These are phyloP conservation scores for Aspergillus neotritici DNA, from an alignment of 2,329 filamentous ascomycete species.

Conservation along the genomic window DNA sequence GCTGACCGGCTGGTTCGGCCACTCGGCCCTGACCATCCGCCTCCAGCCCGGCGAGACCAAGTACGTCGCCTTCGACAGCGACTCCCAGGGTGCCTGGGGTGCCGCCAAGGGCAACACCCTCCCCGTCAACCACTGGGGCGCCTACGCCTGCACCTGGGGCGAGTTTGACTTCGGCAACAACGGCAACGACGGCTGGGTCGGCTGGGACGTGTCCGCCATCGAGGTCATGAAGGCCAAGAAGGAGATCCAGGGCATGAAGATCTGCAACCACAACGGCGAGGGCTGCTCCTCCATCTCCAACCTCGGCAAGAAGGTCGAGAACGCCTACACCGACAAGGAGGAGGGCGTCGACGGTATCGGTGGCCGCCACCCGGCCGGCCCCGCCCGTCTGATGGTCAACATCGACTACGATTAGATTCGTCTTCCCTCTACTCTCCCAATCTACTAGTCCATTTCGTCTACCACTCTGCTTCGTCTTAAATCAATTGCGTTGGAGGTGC, in stretches of 20 bases:
- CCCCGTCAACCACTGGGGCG: slow-evolving; percentile 24
- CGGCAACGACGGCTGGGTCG: slow-evolving; percentile 29
- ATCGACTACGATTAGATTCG: slow-evolving; percentile 25
- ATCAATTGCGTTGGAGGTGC: background rate
- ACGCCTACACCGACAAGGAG: slow-evolving; percentile 30
- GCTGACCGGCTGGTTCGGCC: slow-evolving; percentile 32
- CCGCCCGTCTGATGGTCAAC: slow-evolving; percentile 28
- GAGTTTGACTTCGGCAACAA: slow-evolving; percentile 35
- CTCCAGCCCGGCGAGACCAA: slow-evolving; percentile 26
- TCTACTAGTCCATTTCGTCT: slow-evolving; percentile 2
- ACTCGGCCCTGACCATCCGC: slow-evolving; percentile 29
- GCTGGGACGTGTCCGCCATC: slow-evolving; percentile 40
- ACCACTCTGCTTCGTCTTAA: slow-evolving; percentile 2
- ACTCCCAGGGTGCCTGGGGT: slow-evolving; percentile 35
- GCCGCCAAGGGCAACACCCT: slow-evolving; percentile 23
- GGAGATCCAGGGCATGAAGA: slow-evolving; percentile 34
- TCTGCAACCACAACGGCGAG: slow-evolving; percentile 24
- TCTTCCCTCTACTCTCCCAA: slow-evolving; percentile 7
- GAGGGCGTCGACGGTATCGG: slow-evolving; percentile 27
- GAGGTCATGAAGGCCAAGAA: slow-evolving; percentile 24
- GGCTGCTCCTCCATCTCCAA: slow-evolving; percentile 30
- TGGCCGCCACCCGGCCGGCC: slow-evolving; percentile 19
- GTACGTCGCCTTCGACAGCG: slow-evolving; percentile 35
- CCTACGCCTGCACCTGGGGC: slow-evolving; percentile 37
- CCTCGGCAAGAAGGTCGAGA: slow-evolving; percentile 17